A percentile compares a stretch with the other conserved stretches of the same genome.
phyloP scores from a whole-genome alignment of 2,329 filamentous ascomycete genomes.

The Aureobasidium sp. region DNA sequence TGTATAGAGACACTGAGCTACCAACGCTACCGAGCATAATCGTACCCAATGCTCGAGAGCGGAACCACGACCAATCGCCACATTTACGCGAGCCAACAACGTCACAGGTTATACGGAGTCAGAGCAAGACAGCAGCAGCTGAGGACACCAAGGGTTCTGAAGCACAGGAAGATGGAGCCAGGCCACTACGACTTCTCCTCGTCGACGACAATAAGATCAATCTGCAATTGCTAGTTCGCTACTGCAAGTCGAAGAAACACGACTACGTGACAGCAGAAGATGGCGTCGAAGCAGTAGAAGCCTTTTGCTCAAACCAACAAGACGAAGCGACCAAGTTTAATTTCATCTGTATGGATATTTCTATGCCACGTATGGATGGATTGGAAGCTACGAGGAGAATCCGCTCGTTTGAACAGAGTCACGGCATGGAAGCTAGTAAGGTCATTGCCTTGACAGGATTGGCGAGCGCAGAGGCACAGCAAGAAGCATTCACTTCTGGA shows the following conservation, averaged over 20 bases:
- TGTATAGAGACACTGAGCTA: neutral
- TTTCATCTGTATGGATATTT: slow-evolving; percentile 41
- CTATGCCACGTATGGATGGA: slow-evolving; percentile 16
- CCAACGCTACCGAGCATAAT: neutral
- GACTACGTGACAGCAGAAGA: slow-evolving; percentile 36
- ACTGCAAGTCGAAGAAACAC: slow-evolving; percentile 27
- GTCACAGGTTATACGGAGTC: neutral
- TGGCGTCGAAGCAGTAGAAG: slow-evolving; percentile 40
- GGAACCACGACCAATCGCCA: neutral
- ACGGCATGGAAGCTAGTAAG: slow-evolving; percentile 4
- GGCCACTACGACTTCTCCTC: slow-evolving; percentile 23
- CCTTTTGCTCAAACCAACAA: slow-evolving; percentile 28
- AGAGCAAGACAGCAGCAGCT: neutral
- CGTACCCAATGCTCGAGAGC: neutral
- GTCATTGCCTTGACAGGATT: slow-evolving; percentile 26
- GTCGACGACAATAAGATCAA: slow-evolving; percentile 28
- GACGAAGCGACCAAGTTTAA: slow-evolving; percentile 20
- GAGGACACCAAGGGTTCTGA: neutral
- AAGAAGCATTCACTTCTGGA: slow-evolving; percentile 24
- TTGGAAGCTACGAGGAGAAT: slow-evolving; percentile 16
- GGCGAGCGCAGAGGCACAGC: slow-evolving; percentile 23
- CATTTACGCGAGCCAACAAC: neutral
- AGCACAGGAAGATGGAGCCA: neutral
- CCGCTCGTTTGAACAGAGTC: slow-evolving; percentile 15
- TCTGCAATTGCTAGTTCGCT: slow-evolving; percentile 27